A percentile compares a stretch with the other conserved stretches of the same genome.
Conservation (phyloP, 345 rosid species). For the Euphorbia pulcherrima region DNA sequence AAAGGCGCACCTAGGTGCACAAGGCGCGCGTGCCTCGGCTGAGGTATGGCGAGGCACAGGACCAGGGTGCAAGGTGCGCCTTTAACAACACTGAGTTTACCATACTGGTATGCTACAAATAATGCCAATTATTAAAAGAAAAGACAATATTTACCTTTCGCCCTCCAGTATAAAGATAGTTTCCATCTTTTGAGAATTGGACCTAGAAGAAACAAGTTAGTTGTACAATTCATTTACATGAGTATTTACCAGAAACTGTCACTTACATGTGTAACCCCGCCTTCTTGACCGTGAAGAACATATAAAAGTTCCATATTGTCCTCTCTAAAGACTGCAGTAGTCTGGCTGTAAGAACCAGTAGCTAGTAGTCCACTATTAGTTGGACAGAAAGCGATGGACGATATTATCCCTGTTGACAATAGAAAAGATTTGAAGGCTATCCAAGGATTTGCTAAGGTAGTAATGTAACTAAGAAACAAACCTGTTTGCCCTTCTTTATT, state of each 20-base stretch:
- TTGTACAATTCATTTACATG: conserved; percentile 10
- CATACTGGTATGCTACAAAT: too few species aligned
- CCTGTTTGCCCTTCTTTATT: conserved; percentile 95
- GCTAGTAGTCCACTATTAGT: conserved; percentile 81
- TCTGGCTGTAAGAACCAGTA: conserved; percentile 82
- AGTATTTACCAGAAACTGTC: conserved; percentile 8
- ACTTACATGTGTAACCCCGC: conserved; percentile 92
- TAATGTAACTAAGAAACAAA: conserved; percentile 18
- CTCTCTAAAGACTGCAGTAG: conserved; percentile 81
- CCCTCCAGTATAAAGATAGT: conserved; percentile 85
- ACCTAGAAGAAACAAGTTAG: conserved; percentile 48
- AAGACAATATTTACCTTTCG: conserved; percentile 55
- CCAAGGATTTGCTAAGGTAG: neutral
- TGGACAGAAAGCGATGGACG: conserved; percentile 80
- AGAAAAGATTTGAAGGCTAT: conserved; percentile 13
- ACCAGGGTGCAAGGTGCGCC: too few species aligned
- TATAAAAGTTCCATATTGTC: conserved; percentile 94
- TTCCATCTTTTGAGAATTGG: conserved; percentile 91
- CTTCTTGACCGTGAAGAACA: conserved; percentile 92
- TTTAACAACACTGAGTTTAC: too few species aligned
- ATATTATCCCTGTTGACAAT: conserved; percentile 62
- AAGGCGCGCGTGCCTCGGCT: too few species aligned
- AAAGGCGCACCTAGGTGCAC: too few species aligned
- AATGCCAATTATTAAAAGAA: neutral
- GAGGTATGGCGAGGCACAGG: too few species aligned